These are phyloP conservation scores for Phytophthora aleatoria DNA, from an alignment of 352 stramenopile species.

Conservation along the genomic window DNA sequence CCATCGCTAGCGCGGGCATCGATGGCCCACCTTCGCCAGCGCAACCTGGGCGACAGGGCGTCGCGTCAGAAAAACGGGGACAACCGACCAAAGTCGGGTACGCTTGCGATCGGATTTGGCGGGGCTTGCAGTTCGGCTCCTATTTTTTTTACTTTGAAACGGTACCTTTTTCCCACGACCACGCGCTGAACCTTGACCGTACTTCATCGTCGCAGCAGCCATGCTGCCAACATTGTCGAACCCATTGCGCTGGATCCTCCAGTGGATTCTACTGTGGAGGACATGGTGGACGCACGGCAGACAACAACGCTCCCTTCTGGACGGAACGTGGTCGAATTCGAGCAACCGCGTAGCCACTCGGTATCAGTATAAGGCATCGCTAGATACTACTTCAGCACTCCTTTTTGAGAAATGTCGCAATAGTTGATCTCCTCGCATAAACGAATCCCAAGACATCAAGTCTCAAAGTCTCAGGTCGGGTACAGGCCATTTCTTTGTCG, in stretches of 20 bases:
- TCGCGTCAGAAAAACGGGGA: constrained; percentile 13
- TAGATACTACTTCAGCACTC: too few relatives aligned
- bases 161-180: neutral
- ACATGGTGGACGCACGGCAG: neutral
- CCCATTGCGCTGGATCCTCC: too few relatives aligned
- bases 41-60: constrained; percentile 15
- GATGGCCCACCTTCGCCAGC: neutral
- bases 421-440: too few relatives aligned
- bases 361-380: too few relatives aligned
- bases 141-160: neutral
- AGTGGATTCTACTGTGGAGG: neutral
- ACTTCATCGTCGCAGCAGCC: neutral
- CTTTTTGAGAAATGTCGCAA: too few relatives aligned
- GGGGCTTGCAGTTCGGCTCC: too few relatives aligned
- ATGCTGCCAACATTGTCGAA: neutral
- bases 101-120: constrained; percentile 1
- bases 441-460: too few relatives aligned
- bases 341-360: neutral
- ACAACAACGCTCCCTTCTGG: neutral
- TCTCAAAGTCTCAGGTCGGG: too few relatives aligned
- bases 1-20: neutral
- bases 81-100: constrained; percentile 30
- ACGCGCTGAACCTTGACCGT: neutral
- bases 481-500: too few relatives aligned
- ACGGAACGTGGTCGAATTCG: neutral